These are phyloP conservation scores for Curvularia sp. DNA, from an alignment of 2,329 filamentous ascomycete genomes.

Conservation along the genomic window DNA sequence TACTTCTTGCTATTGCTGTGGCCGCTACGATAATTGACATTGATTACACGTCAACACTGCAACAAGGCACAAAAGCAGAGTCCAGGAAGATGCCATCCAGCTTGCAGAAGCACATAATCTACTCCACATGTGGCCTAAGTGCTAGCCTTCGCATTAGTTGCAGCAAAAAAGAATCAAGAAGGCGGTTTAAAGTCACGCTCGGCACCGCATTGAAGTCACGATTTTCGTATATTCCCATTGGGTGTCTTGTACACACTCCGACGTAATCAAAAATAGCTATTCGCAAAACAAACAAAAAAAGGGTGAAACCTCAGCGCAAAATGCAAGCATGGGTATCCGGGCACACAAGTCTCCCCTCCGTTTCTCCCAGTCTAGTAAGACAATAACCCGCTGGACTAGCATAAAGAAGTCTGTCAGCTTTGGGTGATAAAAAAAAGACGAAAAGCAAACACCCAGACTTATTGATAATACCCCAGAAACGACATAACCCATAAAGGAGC, in stretches of 20 bases:
- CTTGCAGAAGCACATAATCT: not conserved
- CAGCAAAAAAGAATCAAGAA: not conserved
- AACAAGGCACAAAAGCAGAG: not conserved
- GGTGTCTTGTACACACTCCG: not conserved
- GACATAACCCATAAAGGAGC: constrained; percentile 2
- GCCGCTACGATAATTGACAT: not conserved
- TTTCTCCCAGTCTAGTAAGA: constrained; percentile 26
- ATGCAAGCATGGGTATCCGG: constrained; percentile 49
- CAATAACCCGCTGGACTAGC: constrained; percentile 16
- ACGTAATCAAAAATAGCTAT: constrained; percentile 4
- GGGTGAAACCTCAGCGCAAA: constrained; percentile 18
- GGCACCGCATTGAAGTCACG: not conserved
- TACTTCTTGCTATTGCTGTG: not conserved
- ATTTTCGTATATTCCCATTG: not conserved
- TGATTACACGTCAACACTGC: not conserved
- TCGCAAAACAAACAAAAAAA: constrained; percentile 4
- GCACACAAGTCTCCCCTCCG: constrained; percentile 26
- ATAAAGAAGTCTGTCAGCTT: not conserved
- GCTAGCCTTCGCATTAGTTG: not conserved
- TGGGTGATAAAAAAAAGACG: constrained; percentile 1
- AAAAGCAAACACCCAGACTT: not conserved
- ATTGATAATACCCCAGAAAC: not conserved
- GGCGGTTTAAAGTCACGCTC: not conserved
- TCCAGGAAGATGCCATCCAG: not conserved
- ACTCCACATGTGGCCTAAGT: not conserved